Conservation (phyloP, 1,284 basidiomycete species). For the Microbotryomycetes sp. region DNA sequence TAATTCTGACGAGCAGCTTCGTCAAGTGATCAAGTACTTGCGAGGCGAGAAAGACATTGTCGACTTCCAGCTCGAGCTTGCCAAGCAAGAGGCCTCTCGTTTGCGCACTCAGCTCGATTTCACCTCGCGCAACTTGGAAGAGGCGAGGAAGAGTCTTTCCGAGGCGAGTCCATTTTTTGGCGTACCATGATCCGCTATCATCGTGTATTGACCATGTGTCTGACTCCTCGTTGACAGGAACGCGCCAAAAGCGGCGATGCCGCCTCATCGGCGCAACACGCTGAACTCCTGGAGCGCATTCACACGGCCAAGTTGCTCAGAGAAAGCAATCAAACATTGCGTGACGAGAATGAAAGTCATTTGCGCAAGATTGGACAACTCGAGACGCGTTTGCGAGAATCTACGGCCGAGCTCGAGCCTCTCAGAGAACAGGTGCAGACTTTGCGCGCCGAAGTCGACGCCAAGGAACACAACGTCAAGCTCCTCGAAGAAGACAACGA, state of each 20-base stretch:
- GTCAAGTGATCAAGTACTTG: constrained; percentile 71
- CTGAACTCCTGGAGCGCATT: constrained; percentile 78
- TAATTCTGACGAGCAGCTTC: constrained; percentile 48
- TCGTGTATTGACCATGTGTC: not conserved
- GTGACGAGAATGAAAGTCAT: constrained; percentile 64
- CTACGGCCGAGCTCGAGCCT: constrained; percentile 60
- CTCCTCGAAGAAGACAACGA: constrained; percentile 71
- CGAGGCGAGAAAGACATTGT: constrained; percentile 86
- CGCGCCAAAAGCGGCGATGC: constrained; percentile 64
- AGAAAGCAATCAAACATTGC: constrained; percentile 79
- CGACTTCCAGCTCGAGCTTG: constrained; percentile 75
- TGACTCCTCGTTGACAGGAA: constrained; percentile 51
- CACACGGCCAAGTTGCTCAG: constrained; percentile 78
- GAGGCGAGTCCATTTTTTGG: constrained; percentile 20
- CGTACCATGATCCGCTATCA: constrained; percentile 31
- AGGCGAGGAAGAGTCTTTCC: constrained; percentile 50
- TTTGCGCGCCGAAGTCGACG: constrained; percentile 66
- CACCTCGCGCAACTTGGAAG: constrained; percentile 61
- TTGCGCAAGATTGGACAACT: constrained; percentile 60
- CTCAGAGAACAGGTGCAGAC: constrained; percentile 62
- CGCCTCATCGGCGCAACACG: constrained; percentile 65
- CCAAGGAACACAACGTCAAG: constrained; percentile 60
- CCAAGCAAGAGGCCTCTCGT: constrained; percentile 73
- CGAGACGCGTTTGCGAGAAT: constrained; percentile 56
- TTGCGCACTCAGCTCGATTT: constrained; percentile 71